Evolutionary conservation across 1,284 basidiomycete genomes (phyloP).

Genomic region (Gymnopus androsaceus): DNA sequence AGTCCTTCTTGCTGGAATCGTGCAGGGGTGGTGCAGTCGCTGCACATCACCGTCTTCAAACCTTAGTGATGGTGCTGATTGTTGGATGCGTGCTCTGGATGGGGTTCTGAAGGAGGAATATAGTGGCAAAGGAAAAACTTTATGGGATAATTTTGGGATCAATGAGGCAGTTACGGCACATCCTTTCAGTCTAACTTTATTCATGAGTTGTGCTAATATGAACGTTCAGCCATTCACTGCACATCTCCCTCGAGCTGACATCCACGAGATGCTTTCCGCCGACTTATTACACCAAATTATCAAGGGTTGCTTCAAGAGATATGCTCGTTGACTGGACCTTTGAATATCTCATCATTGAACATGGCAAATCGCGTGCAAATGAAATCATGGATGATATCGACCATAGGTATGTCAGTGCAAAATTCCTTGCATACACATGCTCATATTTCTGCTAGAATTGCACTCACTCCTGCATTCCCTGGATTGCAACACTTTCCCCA

Average conservation of each 20-base stretch:
- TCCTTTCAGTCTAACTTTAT: background rate
- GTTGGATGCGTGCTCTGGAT: background rate
- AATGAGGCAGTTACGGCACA: constrained; percentile 11
- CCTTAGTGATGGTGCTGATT: constrained; percentile 14
- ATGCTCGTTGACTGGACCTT: constrained; percentile 27
- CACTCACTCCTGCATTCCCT: constrained; percentile 23
- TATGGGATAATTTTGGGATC: constrained; percentile 19
- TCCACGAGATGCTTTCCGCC: constrained; percentile 28
- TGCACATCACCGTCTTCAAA: constrained; percentile 13
- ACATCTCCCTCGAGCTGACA: constrained; percentile 27
- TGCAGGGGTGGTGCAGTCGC: constrained; percentile 19
- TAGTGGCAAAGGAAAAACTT: background rate
- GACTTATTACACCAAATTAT: constrained; percentile 37
- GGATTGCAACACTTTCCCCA: constrained; percentile 29
- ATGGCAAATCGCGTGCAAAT: constrained; percentile 20
- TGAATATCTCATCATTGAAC: constrained; percentile 20
- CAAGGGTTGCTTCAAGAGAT: constrained; percentile 38
- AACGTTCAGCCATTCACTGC: constrained; percentile 18
- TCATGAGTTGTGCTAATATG: background rate
- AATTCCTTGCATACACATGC: background rate
- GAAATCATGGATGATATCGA: constrained; percentile 32
- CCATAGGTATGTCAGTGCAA: constrained; percentile 19
- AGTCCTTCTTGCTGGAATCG: constrained; percentile 20
- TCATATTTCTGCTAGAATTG: background rate
- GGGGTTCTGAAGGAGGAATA: background rate